phyloP scores from a whole-genome alignment of 2,329 filamentous ascomycete genomes.

The Xylaria sp. region DNA sequence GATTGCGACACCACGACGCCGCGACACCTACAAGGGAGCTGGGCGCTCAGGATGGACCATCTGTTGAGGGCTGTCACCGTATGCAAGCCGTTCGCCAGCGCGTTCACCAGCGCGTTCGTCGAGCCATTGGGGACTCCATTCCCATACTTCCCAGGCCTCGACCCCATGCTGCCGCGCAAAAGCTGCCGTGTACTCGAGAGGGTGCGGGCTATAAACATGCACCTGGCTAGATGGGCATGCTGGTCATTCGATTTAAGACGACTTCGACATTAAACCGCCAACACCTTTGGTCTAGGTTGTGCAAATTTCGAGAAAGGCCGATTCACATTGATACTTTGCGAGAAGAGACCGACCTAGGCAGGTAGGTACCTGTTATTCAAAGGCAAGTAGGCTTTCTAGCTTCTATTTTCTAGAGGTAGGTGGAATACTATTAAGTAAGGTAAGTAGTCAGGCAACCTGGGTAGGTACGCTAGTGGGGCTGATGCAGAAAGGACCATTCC shows the following conservation, averaged over 20 bases:
- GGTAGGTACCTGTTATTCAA: neutral
- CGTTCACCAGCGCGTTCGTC: slow-evolving; percentile 38
- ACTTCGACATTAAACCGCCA: neutral
- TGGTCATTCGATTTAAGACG: neutral
- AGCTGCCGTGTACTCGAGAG: slow-evolving; percentile 31
- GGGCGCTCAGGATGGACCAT: slow-evolving; percentile 83
- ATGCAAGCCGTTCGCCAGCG: slow-evolving; percentile 40
- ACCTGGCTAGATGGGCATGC: slow-evolving; percentile 27
- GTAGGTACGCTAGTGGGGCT: neutral
- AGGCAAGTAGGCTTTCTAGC: neutral
- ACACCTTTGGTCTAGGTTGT: neutral
- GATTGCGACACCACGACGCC: neutral
- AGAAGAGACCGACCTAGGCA: neutral
- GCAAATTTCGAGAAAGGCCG: neutral
- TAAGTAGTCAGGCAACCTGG: neutral
- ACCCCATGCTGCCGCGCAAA: slow-evolving; percentile 42
- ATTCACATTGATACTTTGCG: slow-evolving; percentile 1
- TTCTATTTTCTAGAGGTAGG: neutral
- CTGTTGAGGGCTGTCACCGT: slow-evolving; percentile 82
- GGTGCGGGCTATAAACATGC: slow-evolving; percentile 31
- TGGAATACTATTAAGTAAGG: neutral
- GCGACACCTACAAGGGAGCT: slow-evolving; percentile 70
- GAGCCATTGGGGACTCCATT: slow-evolving; percentile 40
- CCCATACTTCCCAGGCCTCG: slow-evolving; percentile 42
- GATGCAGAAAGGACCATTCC: neutral